These are phyloP conservation scores for Penicillium digitatum DNA, from an alignment of 2,329 filamentous ascomycete genomes.

Conservation along the genomic window DNA sequence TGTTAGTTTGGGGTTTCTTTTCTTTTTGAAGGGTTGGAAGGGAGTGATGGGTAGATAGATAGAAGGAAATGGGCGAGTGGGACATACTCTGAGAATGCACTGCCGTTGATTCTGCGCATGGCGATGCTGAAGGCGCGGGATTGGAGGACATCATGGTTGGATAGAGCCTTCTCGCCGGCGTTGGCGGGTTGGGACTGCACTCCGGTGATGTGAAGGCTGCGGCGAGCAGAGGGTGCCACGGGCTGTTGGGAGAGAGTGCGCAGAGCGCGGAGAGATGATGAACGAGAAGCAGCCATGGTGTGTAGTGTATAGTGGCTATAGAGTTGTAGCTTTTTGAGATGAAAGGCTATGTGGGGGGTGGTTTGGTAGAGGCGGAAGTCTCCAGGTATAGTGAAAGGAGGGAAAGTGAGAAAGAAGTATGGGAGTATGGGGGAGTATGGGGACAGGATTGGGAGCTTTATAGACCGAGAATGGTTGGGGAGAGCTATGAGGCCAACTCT, in stretches of 20 bases:
- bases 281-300: conserved; percentile 45
- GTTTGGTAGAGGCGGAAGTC: neutral
- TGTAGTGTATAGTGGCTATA: conserved; percentile 3
- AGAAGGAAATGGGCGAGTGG: neutral
- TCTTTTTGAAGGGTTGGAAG: neutral
- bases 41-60: neutral
- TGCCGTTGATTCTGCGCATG: conserved; percentile 47
- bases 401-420: neutral
- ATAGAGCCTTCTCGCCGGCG: conserved; percentile 51
- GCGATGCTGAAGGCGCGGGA: conserved; percentile 55
- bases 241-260: conserved; percentile 42
- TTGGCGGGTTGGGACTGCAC: conserved; percentile 51
- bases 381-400: conserved; percentile 4
- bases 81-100: conserved; percentile 39
- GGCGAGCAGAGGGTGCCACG: conserved; percentile 38
- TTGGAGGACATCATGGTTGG: conserved; percentile 51
- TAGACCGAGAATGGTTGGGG: conserved; percentile 26
- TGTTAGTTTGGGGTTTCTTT: conserved; percentile 13
- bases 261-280: conserved; percentile 45
- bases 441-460: conserved; percentile 14
- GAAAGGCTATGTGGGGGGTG: neutral
- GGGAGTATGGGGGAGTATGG: neutral
- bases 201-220: conserved; percentile 58
- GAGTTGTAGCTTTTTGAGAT: neutral
- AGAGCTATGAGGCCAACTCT: conserved; percentile 23